Evolutionary conservation across 768 basidiomycete species (phyloP).

Genomic region (Rossbeevera mucosa): DNA sequence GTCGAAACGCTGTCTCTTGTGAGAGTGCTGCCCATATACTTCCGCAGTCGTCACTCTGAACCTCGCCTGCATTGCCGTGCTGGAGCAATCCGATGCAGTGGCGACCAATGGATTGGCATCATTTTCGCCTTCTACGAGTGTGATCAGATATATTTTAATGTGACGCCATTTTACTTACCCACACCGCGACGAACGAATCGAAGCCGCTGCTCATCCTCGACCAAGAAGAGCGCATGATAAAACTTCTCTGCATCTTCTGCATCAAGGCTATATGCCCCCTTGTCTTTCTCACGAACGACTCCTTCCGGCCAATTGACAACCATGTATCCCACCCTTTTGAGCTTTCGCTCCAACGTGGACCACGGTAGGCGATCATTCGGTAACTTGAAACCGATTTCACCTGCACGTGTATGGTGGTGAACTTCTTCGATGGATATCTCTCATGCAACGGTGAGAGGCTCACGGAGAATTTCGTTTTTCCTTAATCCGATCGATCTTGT

Average conservation of each 20-base stretch:
- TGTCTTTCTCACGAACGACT: not conserved
- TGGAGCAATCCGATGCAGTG: not conserved
- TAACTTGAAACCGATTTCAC: not conserved
- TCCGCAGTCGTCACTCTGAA: conserved; percentile 5
- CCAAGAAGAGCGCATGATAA: not conserved
- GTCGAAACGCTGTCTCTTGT: not conserved
- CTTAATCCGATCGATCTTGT: not conserved
- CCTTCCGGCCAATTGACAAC: not conserved
- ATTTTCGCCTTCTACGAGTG: not conserved
- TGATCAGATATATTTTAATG: not conserved
- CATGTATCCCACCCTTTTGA: not conserved
- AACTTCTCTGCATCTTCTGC: not conserved
- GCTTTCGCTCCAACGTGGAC: not conserved
- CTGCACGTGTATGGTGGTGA: not conserved
- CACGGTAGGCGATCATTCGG: not conserved
- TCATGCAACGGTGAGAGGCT: not conserved
- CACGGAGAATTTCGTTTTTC: not conserved
- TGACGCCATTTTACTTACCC: not conserved
- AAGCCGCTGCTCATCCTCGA: not conserved
- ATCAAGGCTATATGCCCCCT: not conserved
- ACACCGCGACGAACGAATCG: not conserved
- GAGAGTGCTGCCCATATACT: not conserved
- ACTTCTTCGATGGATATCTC: not conserved
- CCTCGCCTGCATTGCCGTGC: not conserved
- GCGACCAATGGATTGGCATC: too few species aligned